Evolutionary conservation across 106 monocot genomes (phyloP), one percentile per base, ranked within the genome.

Genomic region (Dendrobium catenatum): DNA sequence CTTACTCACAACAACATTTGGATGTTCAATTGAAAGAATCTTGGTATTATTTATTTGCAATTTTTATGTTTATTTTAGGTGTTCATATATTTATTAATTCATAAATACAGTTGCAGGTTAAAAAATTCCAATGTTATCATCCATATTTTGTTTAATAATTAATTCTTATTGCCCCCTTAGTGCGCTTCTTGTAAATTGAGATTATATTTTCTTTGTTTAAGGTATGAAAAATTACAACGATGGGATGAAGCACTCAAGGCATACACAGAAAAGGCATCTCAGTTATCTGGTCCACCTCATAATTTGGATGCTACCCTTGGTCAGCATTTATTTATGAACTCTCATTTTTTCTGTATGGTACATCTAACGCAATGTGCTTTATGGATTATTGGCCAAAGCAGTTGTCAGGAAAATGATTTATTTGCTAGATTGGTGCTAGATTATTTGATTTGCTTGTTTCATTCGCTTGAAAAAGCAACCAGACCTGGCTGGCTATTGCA

Each of bases 191-290:
- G 9, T 79, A 19, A 44, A 20, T 72, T 81, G 11, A 44, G 20
- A 17, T 51, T 77, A 46, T 58, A 0, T 44, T 55, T 66, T 73
- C 9, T 59, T 76, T 61, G 13, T 85, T 84, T 61, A 64, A 99
- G 98, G 98, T 99, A 99, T 84, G 98, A 99, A 78, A 99, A 99
- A 82, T 84, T 99, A 81, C 98, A 99, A 74, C 82, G 98, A 17
- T 99, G 98, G 98, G 98, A 99, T 85, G 98, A 99, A 87, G 98
- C 98, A 66, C 91, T 95, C 24, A 91, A 87, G 80, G 98, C 98
- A 77, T 99, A 99, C 80, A 99, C 93, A n/a, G 68, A 79, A 59
- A 95, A 93, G 83, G 85, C 98, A 66, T 89, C 85, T 83, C 97
- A 92, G 85, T 83, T 86, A 72, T 84, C 88, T 79, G 87, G 77